These are phyloP conservation scores for Dillenia turbinata DNA, from an alignment of 164 flowering plant genomes.

Conservation along the genomic window DNA sequence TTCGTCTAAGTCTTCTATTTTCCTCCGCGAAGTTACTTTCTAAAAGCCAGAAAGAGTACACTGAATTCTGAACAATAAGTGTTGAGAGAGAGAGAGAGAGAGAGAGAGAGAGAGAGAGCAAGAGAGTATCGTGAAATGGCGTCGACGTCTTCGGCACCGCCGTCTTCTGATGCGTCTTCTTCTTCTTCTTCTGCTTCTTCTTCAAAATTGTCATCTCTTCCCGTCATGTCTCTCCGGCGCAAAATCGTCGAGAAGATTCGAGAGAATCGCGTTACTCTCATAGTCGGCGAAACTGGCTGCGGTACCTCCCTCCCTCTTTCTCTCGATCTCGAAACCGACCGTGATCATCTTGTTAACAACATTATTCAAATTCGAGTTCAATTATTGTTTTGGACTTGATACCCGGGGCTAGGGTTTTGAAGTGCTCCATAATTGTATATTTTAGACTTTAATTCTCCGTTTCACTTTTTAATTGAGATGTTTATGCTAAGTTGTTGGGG, in stretches of 20 bases:
- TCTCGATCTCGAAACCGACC: neutral
- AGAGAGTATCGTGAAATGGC: too few species aligned
- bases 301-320: slow-evolving; percentile 34
- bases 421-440: too few species aligned
- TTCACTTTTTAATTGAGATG: neutral
- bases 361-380: neutral
- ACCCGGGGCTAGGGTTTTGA: neutral
- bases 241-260: slow-evolving; percentile 73
- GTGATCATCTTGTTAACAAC: neutral
- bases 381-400: neutral
- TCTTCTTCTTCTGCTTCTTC: slow-evolving; percentile 28
- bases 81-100: too few species aligned
- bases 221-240: slow-evolving; percentile 44
- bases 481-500: neutral
- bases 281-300: slow-evolving; percentile 95
- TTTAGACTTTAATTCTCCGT: neutral
- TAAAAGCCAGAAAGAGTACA: too few species aligned
- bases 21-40: too few species aligned
- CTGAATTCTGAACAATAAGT: too few species aligned
- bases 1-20: too few species aligned
- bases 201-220: slow-evolving; percentile 39
- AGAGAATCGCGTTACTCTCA: slow-evolving; percentile 86
- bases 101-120: too few species aligned
- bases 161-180: slow-evolving; percentile 37
- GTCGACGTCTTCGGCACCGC: slow-evolving; percentile 20